Conservation (phyloP, 345 rosid genomes). For the Hypericum androsaemum region DNA sequence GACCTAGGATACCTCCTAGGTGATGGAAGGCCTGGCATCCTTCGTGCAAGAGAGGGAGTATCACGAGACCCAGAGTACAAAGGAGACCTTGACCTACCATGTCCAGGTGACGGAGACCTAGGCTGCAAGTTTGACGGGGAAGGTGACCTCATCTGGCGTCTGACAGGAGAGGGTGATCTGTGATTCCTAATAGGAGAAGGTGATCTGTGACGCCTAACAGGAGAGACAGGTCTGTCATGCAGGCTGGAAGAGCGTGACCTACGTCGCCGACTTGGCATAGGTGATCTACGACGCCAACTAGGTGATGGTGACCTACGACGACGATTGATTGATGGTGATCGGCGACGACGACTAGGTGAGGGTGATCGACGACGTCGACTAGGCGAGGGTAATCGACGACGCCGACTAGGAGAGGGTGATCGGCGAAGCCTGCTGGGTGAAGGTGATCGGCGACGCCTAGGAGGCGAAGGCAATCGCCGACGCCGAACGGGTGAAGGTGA, state of each 20-base stretch:
- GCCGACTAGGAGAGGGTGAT: constrained; percentile 12
- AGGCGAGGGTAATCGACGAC: constrained; percentile 10
- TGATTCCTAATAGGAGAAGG: constrained; percentile 17
- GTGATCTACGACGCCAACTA: constrained; percentile 28
- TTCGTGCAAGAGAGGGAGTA: not conserved
- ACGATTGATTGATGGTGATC: constrained; percentile 8
- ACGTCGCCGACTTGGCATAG: constrained; percentile 14
- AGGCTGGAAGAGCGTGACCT: not conserved
- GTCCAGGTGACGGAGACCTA: constrained; percentile 21
- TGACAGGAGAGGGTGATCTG: constrained; percentile 31
- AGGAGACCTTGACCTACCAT: constrained; percentile 30
- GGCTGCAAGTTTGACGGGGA: too few relatives aligned
- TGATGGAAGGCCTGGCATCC: constrained; percentile 10
- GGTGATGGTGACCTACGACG: constrained; percentile 20
- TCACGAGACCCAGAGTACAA: not conserved
- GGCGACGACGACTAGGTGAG: constrained; percentile 2
- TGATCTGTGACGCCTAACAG: constrained; percentile 15
- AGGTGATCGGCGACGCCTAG: constrained; percentile 22
- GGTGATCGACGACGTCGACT: constrained; percentile 18
- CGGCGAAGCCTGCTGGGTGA: constrained; percentile 10
- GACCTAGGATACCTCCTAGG: constrained; percentile 25
- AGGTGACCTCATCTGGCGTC: not conserved
- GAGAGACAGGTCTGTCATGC: constrained; percentile 27
- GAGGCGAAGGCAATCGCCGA: constrained; percentile 20
- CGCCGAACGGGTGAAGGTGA: constrained; percentile 15